These are phyloP conservation scores for Rhododendron mucronatum DNA, from an alignment of 148 eudicot species.

Conservation along the genomic window DNA sequence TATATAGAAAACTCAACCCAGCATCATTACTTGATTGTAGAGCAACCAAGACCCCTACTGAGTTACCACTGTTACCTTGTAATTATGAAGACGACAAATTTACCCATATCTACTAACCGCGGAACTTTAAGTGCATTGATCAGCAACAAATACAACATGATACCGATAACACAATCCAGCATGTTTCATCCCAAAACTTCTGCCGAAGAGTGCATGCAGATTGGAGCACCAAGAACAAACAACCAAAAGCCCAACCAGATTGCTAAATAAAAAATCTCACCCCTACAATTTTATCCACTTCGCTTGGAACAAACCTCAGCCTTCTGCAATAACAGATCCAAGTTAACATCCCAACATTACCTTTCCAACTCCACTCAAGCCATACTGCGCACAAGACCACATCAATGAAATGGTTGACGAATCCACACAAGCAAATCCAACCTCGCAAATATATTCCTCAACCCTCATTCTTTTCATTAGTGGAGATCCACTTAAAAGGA, in stretches of 20 bases:
- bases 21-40: background rate
- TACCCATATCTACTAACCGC: conserved; percentile 10
- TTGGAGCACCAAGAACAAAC: conserved; percentile 13
- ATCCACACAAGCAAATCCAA: conserved; percentile 7
- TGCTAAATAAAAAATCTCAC: conserved; percentile 4
- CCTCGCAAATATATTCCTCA: conserved; percentile 2
- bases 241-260: background rate
- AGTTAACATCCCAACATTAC: background rate
- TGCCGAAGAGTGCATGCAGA: conserved; percentile 2
- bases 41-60: conserved; percentile 6
- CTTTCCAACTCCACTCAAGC: conserved; percentile 3
- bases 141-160: background rate
- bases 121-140: background rate
- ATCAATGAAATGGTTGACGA: background rate
- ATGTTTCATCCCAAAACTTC: conserved; percentile 4
- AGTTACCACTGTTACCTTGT: background rate
- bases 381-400: background rate
- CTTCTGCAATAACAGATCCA: background rate
- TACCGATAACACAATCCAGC: background rate
- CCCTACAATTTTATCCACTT: conserved; percentile 7
- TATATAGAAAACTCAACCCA: conserved; percentile 2
- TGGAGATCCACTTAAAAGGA: background rate
- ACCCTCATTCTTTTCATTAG: background rate
- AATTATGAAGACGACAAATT: background rate
- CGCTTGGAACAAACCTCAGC: conserved; percentile 6